Conservation (phyloP, 805 yeast species). For the Groenewaldozyma tartarivorans region DNA sequence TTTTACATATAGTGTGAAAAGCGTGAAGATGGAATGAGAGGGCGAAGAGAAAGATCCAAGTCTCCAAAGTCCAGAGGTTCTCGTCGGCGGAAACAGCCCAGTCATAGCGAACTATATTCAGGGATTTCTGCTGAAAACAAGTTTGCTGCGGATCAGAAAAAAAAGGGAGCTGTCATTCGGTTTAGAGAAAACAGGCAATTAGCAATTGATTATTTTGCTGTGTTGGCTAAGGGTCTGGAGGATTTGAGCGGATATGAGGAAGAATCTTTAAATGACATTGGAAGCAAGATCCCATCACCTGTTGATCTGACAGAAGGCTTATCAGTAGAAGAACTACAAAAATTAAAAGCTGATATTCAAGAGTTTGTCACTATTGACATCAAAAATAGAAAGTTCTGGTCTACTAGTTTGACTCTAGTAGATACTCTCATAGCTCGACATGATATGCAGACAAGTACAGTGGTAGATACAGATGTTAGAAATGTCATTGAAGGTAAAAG, state of each 20-base stretch:
- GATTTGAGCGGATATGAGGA: constrained; percentile 14
- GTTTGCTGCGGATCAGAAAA: constrained; percentile 22
- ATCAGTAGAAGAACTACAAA: constrained; percentile 8
- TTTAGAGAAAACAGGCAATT: constrained; percentile 19
- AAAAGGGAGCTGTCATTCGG: constrained; percentile 24
- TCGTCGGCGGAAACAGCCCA: too few species aligned
- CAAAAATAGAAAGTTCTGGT: constrained; percentile 17
- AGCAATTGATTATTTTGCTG: constrained; percentile 20
- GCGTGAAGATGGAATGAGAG: too few species aligned
- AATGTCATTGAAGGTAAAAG: constrained; percentile 20
- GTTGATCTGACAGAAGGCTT: neutral
- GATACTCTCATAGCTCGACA: neutral
- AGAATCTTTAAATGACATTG: constrained; percentile 11
- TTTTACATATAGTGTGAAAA: too few species aligned
- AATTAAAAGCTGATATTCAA: constrained; percentile 7
- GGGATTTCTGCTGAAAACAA: constrained; percentile 24
- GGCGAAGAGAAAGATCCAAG: too few species aligned
- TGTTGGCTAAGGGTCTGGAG: constrained; percentile 10
- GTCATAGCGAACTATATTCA: too few species aligned
- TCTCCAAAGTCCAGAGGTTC: too few species aligned
- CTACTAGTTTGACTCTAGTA: constrained; percentile 9
- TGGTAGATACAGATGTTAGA: constrained; percentile 21
- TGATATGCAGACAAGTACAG: neutral
- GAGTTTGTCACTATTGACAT: constrained; percentile 9
- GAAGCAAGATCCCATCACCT: constrained; percentile 4